Base-by-base conservation (phyloP, 805 yeast genomes). In the Hanseniaspora vineae region DNA sequence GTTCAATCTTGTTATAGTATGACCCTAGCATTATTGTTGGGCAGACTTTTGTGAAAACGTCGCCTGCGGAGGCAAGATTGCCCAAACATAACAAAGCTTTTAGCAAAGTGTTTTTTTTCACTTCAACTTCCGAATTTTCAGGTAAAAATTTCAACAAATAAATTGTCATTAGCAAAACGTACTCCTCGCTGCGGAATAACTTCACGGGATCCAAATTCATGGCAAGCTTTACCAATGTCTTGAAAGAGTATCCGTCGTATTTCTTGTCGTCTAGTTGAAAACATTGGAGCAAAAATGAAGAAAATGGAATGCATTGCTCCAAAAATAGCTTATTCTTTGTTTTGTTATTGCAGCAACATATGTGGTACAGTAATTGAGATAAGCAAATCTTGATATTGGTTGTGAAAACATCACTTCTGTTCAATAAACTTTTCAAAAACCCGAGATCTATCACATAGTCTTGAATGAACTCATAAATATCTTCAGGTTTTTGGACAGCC, bases 31-130 rank as follows among this genome's bases (percentile, higher is more conserved):
- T 15, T 11, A 37, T 37, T 17, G 40, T 37, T 37, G 19, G 40
- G 40, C 19, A 15, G 3, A 37, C n/a, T 15, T 37, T 37, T 14
- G 17, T n/a, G 10, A 10, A 61, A 4, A 68, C 66, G 11, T 66
- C 67, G 42, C 66, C 67, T 1, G 69, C 50, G 0, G 85, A 70
- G 0, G 86, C 75, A 8, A 81, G 53, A 59, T 84, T 84, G 1
- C 90, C 84, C 31, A 84, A 67, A 0, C 89, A 85, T 19, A 80
- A 57, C 39, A 84, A 62, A 0, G 80, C 66, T 54, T 79, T 82
- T 53, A 72, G 74, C 18, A 37, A 14, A 9, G 17, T 14, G 5
- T n/a, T 14, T 17, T 37, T 37, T 37, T 11, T n/a, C 17, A 18
- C 6, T 37, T 37, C 40, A 14, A 37, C 19, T 5, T 37, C 40